Evolutionary conservation across 495 filamentous ascomycete genomes (phyloP).

Genomic region (Daldinia loculata): DNA sequence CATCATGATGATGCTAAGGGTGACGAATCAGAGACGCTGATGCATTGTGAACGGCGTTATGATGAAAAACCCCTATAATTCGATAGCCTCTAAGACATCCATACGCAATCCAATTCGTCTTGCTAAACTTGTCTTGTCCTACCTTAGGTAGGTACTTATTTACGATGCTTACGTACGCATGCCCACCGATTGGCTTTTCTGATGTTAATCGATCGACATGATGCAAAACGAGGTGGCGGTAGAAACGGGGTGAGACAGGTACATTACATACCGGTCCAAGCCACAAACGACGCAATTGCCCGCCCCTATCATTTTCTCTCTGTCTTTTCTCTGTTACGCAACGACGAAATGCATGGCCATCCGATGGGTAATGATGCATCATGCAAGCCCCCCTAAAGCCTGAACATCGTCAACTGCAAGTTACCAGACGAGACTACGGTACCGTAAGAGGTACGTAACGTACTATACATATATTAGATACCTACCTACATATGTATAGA

Average conservation of each 20-base stretch:
- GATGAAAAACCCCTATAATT: not conserved
- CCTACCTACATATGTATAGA: not conserved
- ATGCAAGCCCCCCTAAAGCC: not conserved
- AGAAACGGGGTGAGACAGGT: not conserved
- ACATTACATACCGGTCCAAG: not conserved
- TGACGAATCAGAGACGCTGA: not conserved
- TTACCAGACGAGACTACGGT: not conserved
- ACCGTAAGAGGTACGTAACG: not conserved
- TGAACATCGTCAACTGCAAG: not conserved
- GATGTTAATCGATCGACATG: not conserved
- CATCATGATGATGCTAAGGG: constrained; percentile 8
- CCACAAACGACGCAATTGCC: not conserved
- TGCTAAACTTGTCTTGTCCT: constrained; percentile 27
- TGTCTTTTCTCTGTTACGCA: no score
- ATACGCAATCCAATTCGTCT: constrained; percentile 16
- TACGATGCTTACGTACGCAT: constrained; percentile 24
- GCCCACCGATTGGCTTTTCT: constrained; percentile 8
- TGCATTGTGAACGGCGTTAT: not conserved
- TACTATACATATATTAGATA: not conserved
- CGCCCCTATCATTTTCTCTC: not conserved
- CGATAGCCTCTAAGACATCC: constrained; percentile 5
- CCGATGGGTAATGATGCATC: not conserved
- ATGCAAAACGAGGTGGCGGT: not conserved
- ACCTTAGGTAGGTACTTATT: not conserved
- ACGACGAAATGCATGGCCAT: not conserved